Evolutionary conservation across 768 basidiomycete genomes (phyloP).

Genomic region (Cystofilobasidium macerans): DNA sequence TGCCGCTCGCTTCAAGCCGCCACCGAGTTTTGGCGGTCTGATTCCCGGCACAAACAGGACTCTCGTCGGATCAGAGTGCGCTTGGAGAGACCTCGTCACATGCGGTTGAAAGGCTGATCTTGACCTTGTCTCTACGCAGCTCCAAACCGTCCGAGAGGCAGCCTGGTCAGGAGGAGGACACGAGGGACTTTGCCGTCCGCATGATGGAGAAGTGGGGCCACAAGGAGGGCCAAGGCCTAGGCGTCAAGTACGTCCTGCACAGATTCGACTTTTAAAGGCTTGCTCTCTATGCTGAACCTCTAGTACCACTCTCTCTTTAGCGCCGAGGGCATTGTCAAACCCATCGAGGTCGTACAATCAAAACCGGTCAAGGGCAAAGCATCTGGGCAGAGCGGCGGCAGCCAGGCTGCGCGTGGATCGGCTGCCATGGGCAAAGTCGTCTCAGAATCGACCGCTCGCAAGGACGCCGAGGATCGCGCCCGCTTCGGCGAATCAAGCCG

Average conservation of each 20-base stretch:
- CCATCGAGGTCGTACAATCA: slow-evolving; percentile 2
- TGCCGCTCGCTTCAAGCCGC: slow-evolving; percentile 48
- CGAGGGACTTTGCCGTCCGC: slow-evolving; percentile 16
- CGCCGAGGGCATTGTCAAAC: neutral
- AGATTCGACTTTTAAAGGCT: neutral
- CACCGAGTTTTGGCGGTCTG: slow-evolving; percentile 19
- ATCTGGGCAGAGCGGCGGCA: neutral
- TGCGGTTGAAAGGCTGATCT: too few species aligned
- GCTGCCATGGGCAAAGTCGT: slow-evolving; percentile 52
- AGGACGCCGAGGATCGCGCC: slow-evolving; percentile 53
- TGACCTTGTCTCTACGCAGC: neutral
- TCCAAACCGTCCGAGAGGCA: neutral
- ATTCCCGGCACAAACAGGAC: neutral
- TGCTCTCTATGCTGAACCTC: too few species aligned
- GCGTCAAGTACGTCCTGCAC: slow-evolving; percentile 45
- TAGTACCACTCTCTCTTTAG: neutral
- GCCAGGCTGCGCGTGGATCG: neutral
- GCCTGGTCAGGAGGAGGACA: slow-evolving; percentile 11
- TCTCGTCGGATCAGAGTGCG: neutral
- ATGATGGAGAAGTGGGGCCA: slow-evolving; percentile 76
- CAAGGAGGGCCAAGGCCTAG: slow-evolving; percentile 84
- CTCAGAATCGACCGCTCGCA: slow-evolving; percentile 14
- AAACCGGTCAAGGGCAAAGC: neutral
- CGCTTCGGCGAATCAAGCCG: slow-evolving; percentile 80
- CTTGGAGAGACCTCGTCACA: too few species aligned